Percentiles rank a stretch among this genome's conserved stretches.
These are phyloP conservation scores for Podospora appendiculata DNA, from an alignment of 495 filamentous ascomycete genomes.

Conservation along the genomic window DNA sequence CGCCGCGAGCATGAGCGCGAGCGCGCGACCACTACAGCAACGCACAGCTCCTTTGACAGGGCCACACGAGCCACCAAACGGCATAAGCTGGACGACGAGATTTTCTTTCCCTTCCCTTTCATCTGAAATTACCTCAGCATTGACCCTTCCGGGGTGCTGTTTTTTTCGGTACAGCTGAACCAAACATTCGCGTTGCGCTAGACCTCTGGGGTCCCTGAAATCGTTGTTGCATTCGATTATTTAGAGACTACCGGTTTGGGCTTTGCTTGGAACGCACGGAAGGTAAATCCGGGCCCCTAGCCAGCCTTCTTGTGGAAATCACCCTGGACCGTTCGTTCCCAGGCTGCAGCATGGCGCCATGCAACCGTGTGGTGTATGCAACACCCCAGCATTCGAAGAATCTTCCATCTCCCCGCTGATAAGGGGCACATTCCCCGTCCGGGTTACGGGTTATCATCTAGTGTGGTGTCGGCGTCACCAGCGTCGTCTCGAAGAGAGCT, in stretches of 20 bases:
- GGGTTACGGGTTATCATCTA: no score
- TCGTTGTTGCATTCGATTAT: not conserved
- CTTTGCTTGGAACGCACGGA: constrained; percentile 1
- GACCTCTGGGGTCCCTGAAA: not conserved
- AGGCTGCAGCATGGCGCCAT: constrained; percentile 4
- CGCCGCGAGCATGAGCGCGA: no score
- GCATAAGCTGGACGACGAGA: not conserved
- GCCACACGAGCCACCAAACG: no score
- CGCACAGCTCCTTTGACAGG: no score
- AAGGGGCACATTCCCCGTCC: not conserved
- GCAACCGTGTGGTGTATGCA: not conserved
- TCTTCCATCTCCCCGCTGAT: constrained; percentile 6
- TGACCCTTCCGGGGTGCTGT: not conserved
- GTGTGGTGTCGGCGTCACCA: no score
- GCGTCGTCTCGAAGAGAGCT: no score
- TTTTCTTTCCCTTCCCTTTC: not conserved
- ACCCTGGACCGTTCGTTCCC: constrained; percentile 1
- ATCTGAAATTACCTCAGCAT: not conserved
- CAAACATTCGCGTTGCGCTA: not conserved
- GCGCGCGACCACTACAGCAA: no score
- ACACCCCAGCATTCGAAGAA: constrained; percentile 8
- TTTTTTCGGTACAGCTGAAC: not conserved
- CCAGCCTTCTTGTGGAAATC: constrained; percentile 6
- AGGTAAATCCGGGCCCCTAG: constrained; percentile 5
- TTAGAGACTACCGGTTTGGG: not conserved